Evolutionary conservation across 192 early-diverging fungal genomes (phyloP).

Genomic region (Radiomyces spectabilis): DNA sequence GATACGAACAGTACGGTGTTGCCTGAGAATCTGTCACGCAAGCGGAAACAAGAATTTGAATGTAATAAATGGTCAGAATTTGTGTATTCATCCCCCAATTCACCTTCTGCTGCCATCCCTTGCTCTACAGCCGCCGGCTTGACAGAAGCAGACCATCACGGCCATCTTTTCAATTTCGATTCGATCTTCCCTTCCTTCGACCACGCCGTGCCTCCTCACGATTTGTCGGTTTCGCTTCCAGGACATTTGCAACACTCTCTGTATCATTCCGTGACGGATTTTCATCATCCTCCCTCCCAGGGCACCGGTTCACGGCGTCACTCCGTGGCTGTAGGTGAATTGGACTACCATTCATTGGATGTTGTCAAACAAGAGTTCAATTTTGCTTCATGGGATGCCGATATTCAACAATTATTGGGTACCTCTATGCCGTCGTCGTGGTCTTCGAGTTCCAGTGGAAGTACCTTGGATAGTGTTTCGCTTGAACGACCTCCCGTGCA

Average conservation of each 20-base stretch:
- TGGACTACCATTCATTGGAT: constrained; percentile 6
- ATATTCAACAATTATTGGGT: not conserved
- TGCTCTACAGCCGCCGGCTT: not conserved
- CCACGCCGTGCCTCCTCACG: not conserved
- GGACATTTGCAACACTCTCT: too few species aligned
- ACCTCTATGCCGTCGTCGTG: not conserved
- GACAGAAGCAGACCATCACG: not conserved
- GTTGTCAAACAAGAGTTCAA: not conserved
- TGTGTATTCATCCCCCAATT: constrained; percentile 5
- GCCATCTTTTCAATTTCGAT: not conserved
- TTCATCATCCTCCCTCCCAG: too few species aligned
- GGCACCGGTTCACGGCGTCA: constrained; percentile 17
- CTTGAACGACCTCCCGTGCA: not conserved
- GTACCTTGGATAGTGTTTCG: not conserved
- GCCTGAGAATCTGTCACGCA: not conserved
- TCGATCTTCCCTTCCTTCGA: not conserved
- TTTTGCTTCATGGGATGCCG: not conserved
- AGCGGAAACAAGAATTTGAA: not conserved
- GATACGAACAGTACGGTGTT: too few species aligned
- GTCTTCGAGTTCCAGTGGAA: not conserved
- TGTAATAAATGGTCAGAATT: constrained; percentile 3
- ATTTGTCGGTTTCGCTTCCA: not conserved
- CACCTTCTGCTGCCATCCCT: not conserved
- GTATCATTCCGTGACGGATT: too few species aligned
- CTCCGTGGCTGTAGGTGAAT: constrained; percentile 21